Conservation (phyloP, 257 asterid species). For the Dorcoceras hygrometricum region DNA sequence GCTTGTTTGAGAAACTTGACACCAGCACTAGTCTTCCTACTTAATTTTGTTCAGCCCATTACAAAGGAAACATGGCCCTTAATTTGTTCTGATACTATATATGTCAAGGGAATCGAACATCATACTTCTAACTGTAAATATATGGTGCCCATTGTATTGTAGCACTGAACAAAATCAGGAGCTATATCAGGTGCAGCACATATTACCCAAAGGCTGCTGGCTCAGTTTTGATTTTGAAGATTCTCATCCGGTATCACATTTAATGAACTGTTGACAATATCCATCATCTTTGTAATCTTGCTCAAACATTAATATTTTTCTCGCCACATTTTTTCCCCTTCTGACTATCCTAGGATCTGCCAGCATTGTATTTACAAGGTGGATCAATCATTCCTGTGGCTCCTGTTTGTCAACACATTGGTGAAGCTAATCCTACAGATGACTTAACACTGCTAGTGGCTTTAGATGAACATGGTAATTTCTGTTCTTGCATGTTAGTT, state of each 20-base stretch:
- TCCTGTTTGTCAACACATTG: conserved; percentile 65
- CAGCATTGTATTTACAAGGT: conserved; percentile 75
- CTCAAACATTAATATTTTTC: not conserved
- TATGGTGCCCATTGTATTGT: conserved; percentile 29
- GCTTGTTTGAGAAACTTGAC: conserved; percentile 6
- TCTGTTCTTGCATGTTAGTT: conserved; percentile 12
- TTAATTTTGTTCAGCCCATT: not conserved
- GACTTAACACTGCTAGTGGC: conserved; percentile 77
- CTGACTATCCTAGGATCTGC: conserved; percentile 65
- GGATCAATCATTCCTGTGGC: conserved; percentile 83
- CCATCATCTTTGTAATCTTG: no score
- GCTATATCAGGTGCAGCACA: conserved; percentile 47
- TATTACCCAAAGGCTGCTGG: conserved; percentile 85
- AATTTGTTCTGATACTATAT: not conserved
- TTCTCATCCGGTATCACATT: conserved; percentile 74
- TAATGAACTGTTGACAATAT: not conserved
- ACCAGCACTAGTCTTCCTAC: not conserved
- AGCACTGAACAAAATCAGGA: conserved; percentile 63
- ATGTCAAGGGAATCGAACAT: not conserved
- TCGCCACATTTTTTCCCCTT: conserved; percentile 14
- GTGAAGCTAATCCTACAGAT: conserved; percentile 64
- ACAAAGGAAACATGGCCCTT: not conserved
- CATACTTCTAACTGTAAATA: not conserved
- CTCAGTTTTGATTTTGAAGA: conserved; percentile 83
- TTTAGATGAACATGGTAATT: conserved; percentile 70